Percentiles rank a stretch among this genome's conserved stretches.
Conservation (phyloP, 208 protist genomes). For the Vickermania spadyakhi region DNA sequence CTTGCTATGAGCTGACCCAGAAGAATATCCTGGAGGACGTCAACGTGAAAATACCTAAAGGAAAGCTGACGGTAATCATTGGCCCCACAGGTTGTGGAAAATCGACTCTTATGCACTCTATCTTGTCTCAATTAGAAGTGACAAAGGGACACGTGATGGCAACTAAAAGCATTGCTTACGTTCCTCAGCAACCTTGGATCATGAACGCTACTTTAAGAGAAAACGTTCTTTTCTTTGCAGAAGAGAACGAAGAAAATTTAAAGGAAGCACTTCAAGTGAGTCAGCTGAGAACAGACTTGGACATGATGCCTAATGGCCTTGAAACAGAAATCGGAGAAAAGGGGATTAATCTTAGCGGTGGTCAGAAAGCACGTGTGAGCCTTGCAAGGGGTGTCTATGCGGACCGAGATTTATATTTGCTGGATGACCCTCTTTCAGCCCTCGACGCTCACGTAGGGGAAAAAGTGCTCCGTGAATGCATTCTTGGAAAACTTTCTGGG, state of each 20-base stretch:
- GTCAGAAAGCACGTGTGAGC: conserved; percentile 80
- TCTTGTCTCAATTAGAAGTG: conserved; percentile 31
- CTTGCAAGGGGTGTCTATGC: conserved; percentile 86
- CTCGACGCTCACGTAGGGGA: conserved; percentile 86
- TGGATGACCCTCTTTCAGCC: conserved; percentile 90
- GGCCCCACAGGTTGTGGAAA: conserved; percentile 71
- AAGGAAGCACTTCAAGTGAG: conserved; percentile 30
- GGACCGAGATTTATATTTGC: conserved; percentile 75
- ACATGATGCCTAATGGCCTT: conserved; percentile 66
- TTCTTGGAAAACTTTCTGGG: conserved; percentile 34
- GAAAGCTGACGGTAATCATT: conserved; percentile 41
- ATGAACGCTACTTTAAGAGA: conserved; percentile 85
- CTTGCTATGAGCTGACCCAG: conserved; percentile 17
- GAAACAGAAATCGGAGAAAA: conserved; percentile 86
- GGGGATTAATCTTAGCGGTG: conserved; percentile 84
- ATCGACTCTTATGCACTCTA: conserved; percentile 43
- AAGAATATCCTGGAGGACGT: conserved; percentile 37
- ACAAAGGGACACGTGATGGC: conserved; percentile 18
- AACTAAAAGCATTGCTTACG: conserved; percentile 69
- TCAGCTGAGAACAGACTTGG: conserved; percentile 81
- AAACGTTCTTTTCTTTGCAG: conserved; percentile 90
- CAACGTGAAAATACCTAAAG: conserved; percentile 16
- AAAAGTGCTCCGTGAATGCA: conserved; percentile 27
- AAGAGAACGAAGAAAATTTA: conserved; percentile 39
- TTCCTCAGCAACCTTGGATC: conserved; percentile 89